These are phyloP conservation scores for Fraxinus dipetala DNA, from an alignment of 305 asterid species.

Conservation along the genomic window DNA sequence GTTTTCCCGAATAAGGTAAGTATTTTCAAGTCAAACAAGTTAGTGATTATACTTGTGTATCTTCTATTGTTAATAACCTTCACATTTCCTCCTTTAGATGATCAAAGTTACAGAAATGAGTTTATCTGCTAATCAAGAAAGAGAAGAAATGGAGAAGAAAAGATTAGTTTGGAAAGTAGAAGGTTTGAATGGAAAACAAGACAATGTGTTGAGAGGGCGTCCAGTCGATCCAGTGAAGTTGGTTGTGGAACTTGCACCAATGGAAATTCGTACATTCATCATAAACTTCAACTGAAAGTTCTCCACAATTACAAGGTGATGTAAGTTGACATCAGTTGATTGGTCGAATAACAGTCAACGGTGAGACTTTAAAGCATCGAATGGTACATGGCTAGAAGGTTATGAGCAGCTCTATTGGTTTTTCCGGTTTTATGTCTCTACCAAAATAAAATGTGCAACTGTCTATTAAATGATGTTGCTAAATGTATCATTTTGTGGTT, in stretches of 20 bases:
- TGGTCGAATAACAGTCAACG: not conserved
- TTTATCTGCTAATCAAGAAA: slow-evolving; percentile 88
- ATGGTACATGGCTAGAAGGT: not conserved
- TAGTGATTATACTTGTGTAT: not conserved
- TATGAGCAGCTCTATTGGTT: not conserved
- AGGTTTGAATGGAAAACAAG: slow-evolving; percentile 32
- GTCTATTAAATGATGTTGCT: not conserved
- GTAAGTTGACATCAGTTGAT: not conserved
- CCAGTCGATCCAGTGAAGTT: slow-evolving; percentile 62
- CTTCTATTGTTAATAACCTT: not conserved
- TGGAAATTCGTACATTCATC: slow-evolving; percentile 88
- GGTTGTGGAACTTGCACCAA: slow-evolving; percentile 72
- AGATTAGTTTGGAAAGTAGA: slow-evolving; percentile 76
- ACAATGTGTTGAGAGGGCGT: slow-evolving; percentile 45
- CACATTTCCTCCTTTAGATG: slow-evolving; percentile 39
- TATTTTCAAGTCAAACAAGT: not conserved
- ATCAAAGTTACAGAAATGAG: slow-evolving; percentile 60
- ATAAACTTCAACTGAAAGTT: slow-evolving; percentile 39
- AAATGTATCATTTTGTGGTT: not conserved
- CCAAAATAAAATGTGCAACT: not conserved
- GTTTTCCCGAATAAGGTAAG: slow-evolving; percentile 69
- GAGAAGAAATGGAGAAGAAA: slow-evolving; percentile 87
- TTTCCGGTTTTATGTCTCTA: not conserved
- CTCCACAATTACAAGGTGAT: slow-evolving; percentile 21
- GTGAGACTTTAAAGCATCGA: not conserved